Conservation (phyloP, 1,284 basidiomycete genomes). For the Leccinum griseonigrum region DNA sequence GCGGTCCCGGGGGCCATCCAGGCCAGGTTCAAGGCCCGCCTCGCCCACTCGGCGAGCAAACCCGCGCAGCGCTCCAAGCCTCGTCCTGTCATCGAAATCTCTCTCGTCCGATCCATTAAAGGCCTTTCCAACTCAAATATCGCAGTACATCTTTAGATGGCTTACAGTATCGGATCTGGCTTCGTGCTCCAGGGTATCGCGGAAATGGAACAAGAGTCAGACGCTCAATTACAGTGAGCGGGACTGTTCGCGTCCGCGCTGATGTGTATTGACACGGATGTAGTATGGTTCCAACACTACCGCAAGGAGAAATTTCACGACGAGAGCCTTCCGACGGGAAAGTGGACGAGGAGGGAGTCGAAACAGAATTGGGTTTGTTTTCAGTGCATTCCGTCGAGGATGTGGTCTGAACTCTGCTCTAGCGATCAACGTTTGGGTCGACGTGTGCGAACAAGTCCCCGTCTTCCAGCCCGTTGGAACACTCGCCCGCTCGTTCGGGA, state of each 20-base stretch:
- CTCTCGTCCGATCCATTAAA: slow-evolving; percentile 60
- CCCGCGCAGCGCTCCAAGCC: slow-evolving; percentile 27
- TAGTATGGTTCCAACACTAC: slow-evolving; percentile 91
- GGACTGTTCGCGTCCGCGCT: background rate
- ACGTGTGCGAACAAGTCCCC: slow-evolving; percentile 45
- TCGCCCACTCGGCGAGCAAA: slow-evolving; percentile 59
- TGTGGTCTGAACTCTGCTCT: slow-evolving; percentile 1
- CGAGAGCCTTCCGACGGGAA: slow-evolving; percentile 69
- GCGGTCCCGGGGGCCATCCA: slow-evolving; percentile 49
- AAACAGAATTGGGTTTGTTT: slow-evolving; percentile 77
- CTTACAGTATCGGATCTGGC: slow-evolving; percentile 70
- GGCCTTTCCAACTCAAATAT: slow-evolving; percentile 74
- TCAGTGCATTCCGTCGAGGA: background rate
- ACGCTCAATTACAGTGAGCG: slow-evolving; percentile 85
- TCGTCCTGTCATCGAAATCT: slow-evolving; percentile 28
- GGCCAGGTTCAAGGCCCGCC: slow-evolving; percentile 52
- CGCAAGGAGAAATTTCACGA: slow-evolving; percentile 79
- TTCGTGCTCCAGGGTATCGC: slow-evolving; percentile 74
- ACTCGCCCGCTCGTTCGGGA: slow-evolving; percentile 60
- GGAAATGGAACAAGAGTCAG: slow-evolving; percentile 85
- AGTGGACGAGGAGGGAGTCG: slow-evolving; percentile 84
- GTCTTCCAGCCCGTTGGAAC: slow-evolving; percentile 41
- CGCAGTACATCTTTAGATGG: slow-evolving; percentile 70
- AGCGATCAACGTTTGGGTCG: slow-evolving; percentile 61
- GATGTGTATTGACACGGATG: background rate